phyloP scores from a whole-genome alignment of 305 asterid species.

The Solanum chacoense region DNA sequence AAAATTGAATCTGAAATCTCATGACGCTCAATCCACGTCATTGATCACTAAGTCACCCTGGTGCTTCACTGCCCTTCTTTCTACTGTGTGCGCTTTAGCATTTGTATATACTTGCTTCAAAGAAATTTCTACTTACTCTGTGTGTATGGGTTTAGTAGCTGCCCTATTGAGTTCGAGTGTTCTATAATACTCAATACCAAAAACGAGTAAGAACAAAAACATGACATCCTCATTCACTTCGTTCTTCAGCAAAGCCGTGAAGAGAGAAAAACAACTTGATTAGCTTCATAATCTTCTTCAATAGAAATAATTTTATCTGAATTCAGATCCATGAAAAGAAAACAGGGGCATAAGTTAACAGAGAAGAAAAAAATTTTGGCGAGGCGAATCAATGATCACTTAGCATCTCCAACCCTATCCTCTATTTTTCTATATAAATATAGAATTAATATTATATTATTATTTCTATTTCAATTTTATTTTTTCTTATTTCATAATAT shows the following conservation, averaged over 20 bases:
- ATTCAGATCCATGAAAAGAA: neutral
- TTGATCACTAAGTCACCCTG: no score
- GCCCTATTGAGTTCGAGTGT: neutral
- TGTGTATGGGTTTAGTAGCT: neutral
- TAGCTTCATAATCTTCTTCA: neutral
- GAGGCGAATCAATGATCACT: neutral
- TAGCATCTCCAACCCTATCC: no score
- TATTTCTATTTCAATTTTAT: no score
- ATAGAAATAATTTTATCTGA: neutral
- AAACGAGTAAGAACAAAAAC: neutral
- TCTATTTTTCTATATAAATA: no score
- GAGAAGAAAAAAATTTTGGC: neutral
- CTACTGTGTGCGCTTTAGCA: neutral
- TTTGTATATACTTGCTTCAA: neutral
- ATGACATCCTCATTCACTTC: neutral
- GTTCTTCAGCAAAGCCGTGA: neutral
- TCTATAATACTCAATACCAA: neutral
- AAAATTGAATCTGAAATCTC: neutral
- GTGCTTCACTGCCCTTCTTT: neutral
- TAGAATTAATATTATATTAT: no score
- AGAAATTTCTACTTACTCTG: neutral
- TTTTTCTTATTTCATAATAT: no score
- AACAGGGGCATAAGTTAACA: neutral
- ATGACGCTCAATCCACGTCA: no score
- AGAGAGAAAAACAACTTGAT: neutral